Conservation (phyloP, 2,329 filamentous ascomycete species). For the Calonectria pseudoturangicola region DNA sequence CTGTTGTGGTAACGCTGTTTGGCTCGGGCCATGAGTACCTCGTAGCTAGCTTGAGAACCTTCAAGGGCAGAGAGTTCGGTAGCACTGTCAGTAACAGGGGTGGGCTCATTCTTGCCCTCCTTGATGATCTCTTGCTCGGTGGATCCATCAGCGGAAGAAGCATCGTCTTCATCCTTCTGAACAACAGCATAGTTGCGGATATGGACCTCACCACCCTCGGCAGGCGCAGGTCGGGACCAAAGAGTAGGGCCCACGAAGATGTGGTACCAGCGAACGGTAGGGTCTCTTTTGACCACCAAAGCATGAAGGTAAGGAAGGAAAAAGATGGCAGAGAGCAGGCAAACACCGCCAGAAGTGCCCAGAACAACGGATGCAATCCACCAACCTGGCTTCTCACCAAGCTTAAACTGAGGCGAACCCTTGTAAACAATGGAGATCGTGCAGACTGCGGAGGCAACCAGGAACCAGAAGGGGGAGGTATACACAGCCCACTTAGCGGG, state of each 20-base stretch:
- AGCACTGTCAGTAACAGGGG: neutral
- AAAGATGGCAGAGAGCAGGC: constrained; percentile 75
- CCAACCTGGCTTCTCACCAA: constrained; percentile 73
- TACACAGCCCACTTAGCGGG: constrained; percentile 83
- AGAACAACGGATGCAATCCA: constrained; percentile 10
- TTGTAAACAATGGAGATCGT: constrained; percentile 88
- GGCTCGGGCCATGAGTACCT: constrained; percentile 74
- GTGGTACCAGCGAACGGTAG: constrained; percentile 78
- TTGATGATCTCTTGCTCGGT: constrained; percentile 6
- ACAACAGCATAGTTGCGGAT: constrained; percentile 24
- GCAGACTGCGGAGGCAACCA: constrained; percentile 83
- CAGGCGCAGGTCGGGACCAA: constrained; percentile 74
- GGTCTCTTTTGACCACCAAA: constrained; percentile 81
- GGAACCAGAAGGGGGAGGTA: constrained; percentile 85
- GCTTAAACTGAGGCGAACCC: constrained; percentile 74
- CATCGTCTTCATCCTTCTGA: neutral
- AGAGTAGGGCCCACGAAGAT: constrained; percentile 78
- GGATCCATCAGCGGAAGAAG: neutral
- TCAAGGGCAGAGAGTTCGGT: constrained; percentile 56
- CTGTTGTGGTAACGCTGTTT: constrained; percentile 76
- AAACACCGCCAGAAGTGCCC: constrained; percentile 17
- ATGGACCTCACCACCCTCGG: neutral
- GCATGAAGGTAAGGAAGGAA: constrained; percentile 83
- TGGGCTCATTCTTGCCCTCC: constrained; percentile 2
- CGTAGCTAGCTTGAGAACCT: constrained; percentile 72